A percentile compares a stretch with the other conserved stretches of the same genome.
These are phyloP conservation scores for Barnettozyma californica DNA, from an alignment of 805 yeast genomes.

Conservation along the genomic window DNA sequence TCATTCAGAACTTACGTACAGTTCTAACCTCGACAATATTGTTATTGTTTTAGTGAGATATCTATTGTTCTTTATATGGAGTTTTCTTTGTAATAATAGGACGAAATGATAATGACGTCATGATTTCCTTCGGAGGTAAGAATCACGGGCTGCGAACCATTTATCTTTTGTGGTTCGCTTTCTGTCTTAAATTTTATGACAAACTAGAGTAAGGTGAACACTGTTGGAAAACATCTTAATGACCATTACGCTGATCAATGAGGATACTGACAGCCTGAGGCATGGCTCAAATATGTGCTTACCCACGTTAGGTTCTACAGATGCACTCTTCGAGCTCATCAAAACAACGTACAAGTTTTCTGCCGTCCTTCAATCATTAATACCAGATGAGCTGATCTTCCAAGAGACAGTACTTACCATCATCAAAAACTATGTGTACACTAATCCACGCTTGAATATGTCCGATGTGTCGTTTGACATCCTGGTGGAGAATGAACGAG, in stretches of 20 bases:
- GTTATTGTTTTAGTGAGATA: too few species aligned
- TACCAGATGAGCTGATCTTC: conserved; percentile 2
- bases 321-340: background rate
- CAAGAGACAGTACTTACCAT: background rate
- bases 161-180: background rate
- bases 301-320: background rate
- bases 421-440: background rate
- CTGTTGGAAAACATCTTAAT: background rate
- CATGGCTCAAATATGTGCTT: too few species aligned
- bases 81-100: too few species aligned
- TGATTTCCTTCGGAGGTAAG: too few species aligned
- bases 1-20: too few species aligned
- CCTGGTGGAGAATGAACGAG: conserved; percentile 51
- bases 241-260: background rate
- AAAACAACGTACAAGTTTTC: background rate
- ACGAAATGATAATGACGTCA: too few species aligned
- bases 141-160: background rate
- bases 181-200: too few species aligned
- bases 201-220: background rate
- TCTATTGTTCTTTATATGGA: too few species aligned
- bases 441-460: background rate
- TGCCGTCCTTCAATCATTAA: background rate
- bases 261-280: background rate
- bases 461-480: conserved; percentile 31
- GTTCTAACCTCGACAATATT: too few species aligned